Conservation (phyloP, 2,329 filamentous ascomycete genomes). For the Pseudogymnoascus sp. region DNA sequence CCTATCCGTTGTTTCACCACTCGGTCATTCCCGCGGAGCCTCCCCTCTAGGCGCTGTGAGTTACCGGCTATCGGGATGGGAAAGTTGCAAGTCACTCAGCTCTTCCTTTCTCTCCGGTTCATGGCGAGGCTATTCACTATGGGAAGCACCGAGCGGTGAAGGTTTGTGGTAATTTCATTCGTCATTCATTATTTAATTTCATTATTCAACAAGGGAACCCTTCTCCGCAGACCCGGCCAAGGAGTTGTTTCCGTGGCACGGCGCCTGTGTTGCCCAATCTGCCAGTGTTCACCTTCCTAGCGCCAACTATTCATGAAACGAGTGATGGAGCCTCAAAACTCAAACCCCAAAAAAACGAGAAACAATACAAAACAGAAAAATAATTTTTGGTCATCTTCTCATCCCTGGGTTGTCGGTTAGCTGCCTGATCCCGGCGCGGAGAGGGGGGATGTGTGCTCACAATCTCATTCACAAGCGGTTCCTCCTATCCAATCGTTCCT, state of each 20-base stretch:
- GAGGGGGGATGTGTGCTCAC: background rate
- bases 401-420: background rate
- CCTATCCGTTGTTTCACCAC: conserved; percentile 2
- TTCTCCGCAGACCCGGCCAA: background rate
- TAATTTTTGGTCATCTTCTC: background rate
- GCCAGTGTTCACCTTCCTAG: conserved; percentile 1
- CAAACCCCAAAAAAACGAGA: background rate
- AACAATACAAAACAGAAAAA: conserved; percentile 3
- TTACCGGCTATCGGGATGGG: background rate
- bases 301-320: conserved; percentile 5
- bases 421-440: background rate
- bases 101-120: background rate
- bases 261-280: background rate
- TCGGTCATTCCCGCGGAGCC: background rate
- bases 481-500: conserved; percentile 32
- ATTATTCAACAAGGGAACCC: background rate
- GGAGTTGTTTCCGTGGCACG: background rate
- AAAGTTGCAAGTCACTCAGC: background rate
- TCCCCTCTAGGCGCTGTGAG: conserved; percentile 4
- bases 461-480: background rate
- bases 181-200: conserved; percentile 7
- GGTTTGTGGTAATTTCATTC: conserved; percentile 7
- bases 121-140: background rate
- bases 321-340: conserved; percentile 1
- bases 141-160: background rate